Conservation (phyloP, 495 filamentous ascomycete genomes). For the Podospora australis region DNA sequence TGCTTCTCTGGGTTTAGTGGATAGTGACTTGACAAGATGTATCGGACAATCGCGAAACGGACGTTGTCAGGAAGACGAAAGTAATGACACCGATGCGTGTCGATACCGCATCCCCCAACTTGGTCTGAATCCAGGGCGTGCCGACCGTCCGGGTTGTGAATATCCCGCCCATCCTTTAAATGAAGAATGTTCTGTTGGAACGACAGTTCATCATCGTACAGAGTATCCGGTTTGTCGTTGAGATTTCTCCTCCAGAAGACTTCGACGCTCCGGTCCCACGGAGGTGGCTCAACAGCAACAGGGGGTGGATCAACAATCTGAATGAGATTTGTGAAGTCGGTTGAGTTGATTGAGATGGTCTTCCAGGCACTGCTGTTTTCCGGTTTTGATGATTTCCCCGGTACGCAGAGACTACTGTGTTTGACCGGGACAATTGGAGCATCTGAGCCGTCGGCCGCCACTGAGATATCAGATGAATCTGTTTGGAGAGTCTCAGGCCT, state of each 20-base stretch:
- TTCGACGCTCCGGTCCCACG: constrained; percentile 29
- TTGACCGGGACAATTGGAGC: too few species aligned
- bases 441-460: too few species aligned
- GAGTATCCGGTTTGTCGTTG: background rate
- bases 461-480: too few species aligned
- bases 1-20: background rate
- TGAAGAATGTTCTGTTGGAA: constrained; percentile 12
- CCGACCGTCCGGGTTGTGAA: background rate
- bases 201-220: constrained; percentile 4
- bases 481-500: too few species aligned
- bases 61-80: constrained; percentile 15
- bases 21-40: constrained; percentile 8
- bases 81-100: constrained; percentile 6
- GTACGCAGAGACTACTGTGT: too few species aligned
- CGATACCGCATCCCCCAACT: too few species aligned
- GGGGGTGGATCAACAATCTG: too few species aligned
- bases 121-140: background rate
- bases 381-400: too few species aligned
- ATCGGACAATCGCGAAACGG: constrained; percentile 16
- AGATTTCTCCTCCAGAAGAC: constrained; percentile 15
- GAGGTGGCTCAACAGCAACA: constrained; percentile 4
- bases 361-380: too few species aligned
- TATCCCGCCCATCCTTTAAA: constrained; percentile 4
- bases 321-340: too few species aligned
- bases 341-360: too few species aligned